Conservation (phyloP, 1,284 basidiomycete genomes). For the Ceratobasidium sp. region DNA sequence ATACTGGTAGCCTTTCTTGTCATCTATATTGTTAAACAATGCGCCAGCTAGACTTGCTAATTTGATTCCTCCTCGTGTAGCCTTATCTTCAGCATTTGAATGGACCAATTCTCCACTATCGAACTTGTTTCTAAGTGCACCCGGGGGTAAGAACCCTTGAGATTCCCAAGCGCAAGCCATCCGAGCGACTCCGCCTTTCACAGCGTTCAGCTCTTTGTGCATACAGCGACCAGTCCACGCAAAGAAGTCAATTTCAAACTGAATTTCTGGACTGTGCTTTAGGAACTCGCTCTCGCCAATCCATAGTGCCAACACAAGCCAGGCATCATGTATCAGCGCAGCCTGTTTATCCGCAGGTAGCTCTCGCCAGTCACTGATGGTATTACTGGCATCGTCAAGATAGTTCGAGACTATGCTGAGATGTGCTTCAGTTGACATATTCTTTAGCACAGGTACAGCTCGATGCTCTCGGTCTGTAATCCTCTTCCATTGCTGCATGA, state of each 20-base stretch:
- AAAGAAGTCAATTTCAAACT: constrained; percentile 8
- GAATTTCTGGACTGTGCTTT: background rate
- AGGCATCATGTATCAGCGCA: background rate
- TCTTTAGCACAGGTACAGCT: background rate
- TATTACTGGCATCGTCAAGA: background rate
- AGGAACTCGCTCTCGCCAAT: background rate
- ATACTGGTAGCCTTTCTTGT: constrained; percentile 58
- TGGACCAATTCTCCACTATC: too few species aligned
- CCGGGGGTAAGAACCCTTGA: constrained; percentile 45
- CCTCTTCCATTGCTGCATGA: constrained; percentile 13
- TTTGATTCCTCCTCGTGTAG: too few species aligned
- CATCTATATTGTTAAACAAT: constrained; percentile 57
- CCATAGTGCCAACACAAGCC: background rate
- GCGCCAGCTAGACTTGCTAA: constrained; percentile 53
- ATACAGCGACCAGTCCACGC: constrained; percentile 60
- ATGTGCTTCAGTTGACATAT: background rate
- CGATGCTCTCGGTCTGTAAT: constrained; percentile 7
- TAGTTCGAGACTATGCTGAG: background rate
- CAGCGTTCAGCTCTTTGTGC: constrained; percentile 63
- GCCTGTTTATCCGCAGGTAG: background rate
- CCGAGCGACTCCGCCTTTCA: constrained; percentile 56
- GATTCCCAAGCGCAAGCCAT: constrained; percentile 54
- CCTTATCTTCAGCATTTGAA: too few species aligned
- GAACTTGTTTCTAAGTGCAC: too few species aligned
- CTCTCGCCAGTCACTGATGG: background rate